phyloP scores from a whole-genome alignment of 768 basidiomycete species.

The Trametes punicea region DNA sequence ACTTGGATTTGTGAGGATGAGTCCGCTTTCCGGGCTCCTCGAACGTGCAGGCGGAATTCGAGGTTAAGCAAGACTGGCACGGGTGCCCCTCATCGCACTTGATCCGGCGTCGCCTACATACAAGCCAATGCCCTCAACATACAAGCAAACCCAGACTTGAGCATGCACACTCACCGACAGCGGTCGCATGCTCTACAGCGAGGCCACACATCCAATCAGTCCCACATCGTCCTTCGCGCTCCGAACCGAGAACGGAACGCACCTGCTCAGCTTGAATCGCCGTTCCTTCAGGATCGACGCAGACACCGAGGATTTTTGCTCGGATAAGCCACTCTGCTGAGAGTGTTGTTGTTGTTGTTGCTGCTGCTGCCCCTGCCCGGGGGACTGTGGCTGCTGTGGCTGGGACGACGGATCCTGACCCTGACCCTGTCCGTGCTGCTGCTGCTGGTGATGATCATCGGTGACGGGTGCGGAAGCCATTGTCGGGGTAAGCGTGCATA shows the following conservation, averaged over 20 bases:
- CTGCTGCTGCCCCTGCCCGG: background rate
- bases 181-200: constrained; percentile 77
- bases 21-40: constrained; percentile 85
- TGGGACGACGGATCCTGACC: background rate
- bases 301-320: constrained; percentile 16
- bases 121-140: constrained; percentile 6
- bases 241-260: constrained; percentile 22
- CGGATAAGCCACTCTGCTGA: background rate
- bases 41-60: constrained; percentile 79
- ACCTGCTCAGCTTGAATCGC: constrained; percentile 88
- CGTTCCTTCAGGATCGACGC: constrained; percentile 61
- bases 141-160: background rate
- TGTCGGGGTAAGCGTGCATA: background rate
- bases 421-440: background rate
- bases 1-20: constrained; percentile 89
- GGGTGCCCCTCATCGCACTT: constrained; percentile 89
- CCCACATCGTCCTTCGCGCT: background rate
- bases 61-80: constrained; percentile 83
- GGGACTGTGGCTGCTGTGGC: background rate
- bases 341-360: background rate
- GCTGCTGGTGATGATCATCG: constrained; percentile 10
- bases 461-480: background rate
- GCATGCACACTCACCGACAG: constrained; percentile 61
- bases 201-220: background rate
- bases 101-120: constrained; percentile 68